These are phyloP conservation scores for Tetrahymena thermophila DNA, from an alignment of 73 alveolate genomes.

Conservation along the genomic window DNA sequence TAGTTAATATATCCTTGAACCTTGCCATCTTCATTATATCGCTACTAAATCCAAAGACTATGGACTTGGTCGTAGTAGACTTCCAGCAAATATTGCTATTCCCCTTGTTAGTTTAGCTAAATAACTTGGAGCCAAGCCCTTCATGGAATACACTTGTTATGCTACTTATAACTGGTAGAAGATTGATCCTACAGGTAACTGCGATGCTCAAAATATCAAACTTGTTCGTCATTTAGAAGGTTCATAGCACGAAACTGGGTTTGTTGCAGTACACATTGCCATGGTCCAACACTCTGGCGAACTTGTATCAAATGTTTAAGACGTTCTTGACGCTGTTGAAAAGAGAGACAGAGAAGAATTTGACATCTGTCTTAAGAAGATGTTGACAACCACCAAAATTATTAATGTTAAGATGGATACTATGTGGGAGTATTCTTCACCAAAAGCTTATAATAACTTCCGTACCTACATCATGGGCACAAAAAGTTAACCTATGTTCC, in stretches of 20 bases:
- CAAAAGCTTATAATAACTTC: conserved; percentile 1
- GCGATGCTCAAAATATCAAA: background rate
- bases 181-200: conserved; percentile 18
- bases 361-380: background rate
- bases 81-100: conserved; percentile 13
- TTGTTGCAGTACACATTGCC: conserved; percentile 9
- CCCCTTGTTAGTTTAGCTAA: conserved; percentile 3
- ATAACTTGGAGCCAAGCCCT: background rate
- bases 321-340: conserved; percentile 21
- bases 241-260: conserved; percentile 7
- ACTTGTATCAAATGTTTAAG: conserved; percentile 5
- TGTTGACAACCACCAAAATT: background rate
- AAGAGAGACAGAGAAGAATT: conserved; percentile 11
- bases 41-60: conserved; percentile 2
- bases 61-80: conserved; percentile 10
- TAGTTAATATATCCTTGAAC: conserved; percentile 1
- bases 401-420: conserved; percentile 23
- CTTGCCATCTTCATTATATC: conserved; percentile 11
- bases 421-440: conserved; percentile 17
- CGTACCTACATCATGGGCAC: conserved; percentile 36
- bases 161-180: conserved; percentile 5
- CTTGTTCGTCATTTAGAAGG: conserved; percentile 23
- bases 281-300: conserved; percentile 21
- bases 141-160: conserved; percentile 5
- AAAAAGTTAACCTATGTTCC: conserved; percentile 28